These are phyloP conservation scores for Helianthus tuberosus DNA, from an alignment of 129 eudicot species.

Conservation along the genomic window DNA sequence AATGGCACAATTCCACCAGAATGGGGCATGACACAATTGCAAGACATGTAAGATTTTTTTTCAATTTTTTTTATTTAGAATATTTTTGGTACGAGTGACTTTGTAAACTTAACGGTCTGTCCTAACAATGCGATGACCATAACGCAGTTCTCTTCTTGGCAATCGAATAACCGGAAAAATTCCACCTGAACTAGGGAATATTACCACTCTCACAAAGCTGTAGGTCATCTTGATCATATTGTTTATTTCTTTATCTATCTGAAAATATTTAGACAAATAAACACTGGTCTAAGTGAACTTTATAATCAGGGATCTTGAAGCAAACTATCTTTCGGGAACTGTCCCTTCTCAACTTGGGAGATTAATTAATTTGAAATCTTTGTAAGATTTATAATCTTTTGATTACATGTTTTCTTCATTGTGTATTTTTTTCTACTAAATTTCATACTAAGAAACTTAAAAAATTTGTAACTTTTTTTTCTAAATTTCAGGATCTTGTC, in stretches of 20 bases:
- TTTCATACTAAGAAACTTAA: neutral
- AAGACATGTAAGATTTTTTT: slow-evolving; percentile 46
- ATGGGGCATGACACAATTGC: slow-evolving; percentile 65
- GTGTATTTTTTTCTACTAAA: neutral
- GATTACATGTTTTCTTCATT: neutral
- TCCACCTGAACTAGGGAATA: slow-evolving; percentile 68
- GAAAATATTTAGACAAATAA: slow-evolving; percentile 6
- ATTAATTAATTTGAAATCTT: slow-evolving; percentile 42
- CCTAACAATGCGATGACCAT: slow-evolving; percentile 3
- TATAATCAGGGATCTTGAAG: slow-evolving; percentile 66
- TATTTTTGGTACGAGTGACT: slow-evolving; percentile 3
- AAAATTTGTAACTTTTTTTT: neutral
- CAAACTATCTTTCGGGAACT: slow-evolving; percentile 58
- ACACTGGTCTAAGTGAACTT: neutral
- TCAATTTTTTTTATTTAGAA: neutral
- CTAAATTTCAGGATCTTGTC: slow-evolving; percentile 66
- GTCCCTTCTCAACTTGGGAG: slow-evolving; percentile 66
- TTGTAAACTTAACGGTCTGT: slow-evolving; percentile 5
- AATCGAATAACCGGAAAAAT: slow-evolving; percentile 74
- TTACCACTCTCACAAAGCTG: slow-evolving; percentile 73
- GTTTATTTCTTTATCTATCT: neutral
- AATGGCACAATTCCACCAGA: slow-evolving; percentile 67
- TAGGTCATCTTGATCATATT: slow-evolving; percentile 38
- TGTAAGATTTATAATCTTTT: slow-evolving; percentile 46
- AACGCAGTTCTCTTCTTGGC: slow-evolving; percentile 71